These are phyloP conservation scores for Tetratostichococcus sp. DNA, from an alignment of 139 green algal species.

Conservation along the genomic window DNA sequence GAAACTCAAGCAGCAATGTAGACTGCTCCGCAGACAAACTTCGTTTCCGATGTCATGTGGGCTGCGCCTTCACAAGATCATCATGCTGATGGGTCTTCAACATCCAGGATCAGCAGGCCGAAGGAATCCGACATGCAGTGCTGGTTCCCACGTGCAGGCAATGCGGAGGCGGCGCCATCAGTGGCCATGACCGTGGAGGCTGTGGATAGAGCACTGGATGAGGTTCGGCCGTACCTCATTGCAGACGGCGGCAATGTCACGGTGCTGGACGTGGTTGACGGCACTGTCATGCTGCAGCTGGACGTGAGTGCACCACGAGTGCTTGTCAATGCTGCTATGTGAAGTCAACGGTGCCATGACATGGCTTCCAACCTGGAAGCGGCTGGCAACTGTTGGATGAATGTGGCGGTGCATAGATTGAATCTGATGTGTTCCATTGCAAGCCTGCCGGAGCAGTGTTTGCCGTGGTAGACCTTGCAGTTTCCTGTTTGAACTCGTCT, in stretches of 20 bases:
- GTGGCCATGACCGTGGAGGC: conserved; percentile 39
- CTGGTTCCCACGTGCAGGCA: neutral
- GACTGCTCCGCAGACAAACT: neutral
- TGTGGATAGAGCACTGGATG: conserved; percentile 66
- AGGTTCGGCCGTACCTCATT: conserved; percentile 91
- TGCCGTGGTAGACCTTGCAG: no score
- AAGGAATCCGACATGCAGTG: no score
- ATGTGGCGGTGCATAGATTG: no score
- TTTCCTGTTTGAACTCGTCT: no score
- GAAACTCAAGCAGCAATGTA: neutral
- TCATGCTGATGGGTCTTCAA: neutral
- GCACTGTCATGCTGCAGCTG: conserved; percentile 69
- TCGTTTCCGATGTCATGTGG: no score
- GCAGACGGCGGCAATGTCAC: conserved; percentile 92
- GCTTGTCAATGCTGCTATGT: neutral
- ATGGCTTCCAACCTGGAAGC: no score
- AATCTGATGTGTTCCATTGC: no score
- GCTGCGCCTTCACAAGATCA: neutral
- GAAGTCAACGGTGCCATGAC: no score
- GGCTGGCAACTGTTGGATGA: no score
- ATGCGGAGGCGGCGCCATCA: neutral
- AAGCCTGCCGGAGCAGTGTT: no score
- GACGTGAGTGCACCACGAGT: conserved; percentile 22
- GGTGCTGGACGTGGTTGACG: conserved; percentile 72
- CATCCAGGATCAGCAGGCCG: no score